Conservation (phyloP, 2,329 filamentous ascomycete species). For the Fusarium sp. region DNA sequence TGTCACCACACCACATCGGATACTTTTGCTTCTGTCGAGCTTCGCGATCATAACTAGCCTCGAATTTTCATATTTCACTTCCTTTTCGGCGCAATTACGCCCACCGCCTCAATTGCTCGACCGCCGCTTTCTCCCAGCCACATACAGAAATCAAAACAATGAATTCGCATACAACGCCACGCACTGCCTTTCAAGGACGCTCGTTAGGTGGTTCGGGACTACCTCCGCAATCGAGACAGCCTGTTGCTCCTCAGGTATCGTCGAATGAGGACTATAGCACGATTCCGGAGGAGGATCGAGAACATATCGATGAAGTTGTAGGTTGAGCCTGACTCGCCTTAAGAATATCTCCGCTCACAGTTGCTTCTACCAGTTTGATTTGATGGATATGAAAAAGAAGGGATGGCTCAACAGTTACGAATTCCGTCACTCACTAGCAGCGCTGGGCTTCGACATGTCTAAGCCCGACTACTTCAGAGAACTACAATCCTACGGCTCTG, state of each 20-base stretch:
- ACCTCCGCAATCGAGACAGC: slow-evolving; percentile 48
- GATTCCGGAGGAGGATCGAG: slow-evolving; percentile 87
- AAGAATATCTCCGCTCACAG: slow-evolving; percentile 29
- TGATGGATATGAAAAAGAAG: slow-evolving; percentile 98
- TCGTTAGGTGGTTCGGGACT: slow-evolving; percentile 49
- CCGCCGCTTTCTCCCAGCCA: slow-evolving; percentile 23
- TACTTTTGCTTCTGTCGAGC: slow-evolving; percentile 10
- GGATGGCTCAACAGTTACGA: slow-evolving; percentile 96
- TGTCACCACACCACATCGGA: slow-evolving; percentile 3
- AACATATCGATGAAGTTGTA: slow-evolving; percentile 95
- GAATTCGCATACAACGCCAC: slow-evolving; percentile 54
- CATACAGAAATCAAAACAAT: slow-evolving; percentile 40
- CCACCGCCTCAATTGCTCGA: slow-evolving; percentile 20
- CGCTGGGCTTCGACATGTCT: slow-evolving; percentile 90
- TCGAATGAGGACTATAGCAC: slow-evolving; percentile 53
- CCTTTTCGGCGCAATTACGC: neutral
- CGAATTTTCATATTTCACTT: slow-evolving; percentile 8
- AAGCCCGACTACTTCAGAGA: slow-evolving; percentile 86
- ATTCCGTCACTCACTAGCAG: slow-evolving; percentile 95
- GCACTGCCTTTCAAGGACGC: slow-evolving; percentile 49
- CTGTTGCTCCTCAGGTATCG: slow-evolving; percentile 50
- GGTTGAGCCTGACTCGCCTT: slow-evolving; percentile 48
- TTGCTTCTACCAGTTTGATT: slow-evolving; percentile 73
- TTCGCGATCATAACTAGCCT: slow-evolving; percentile 28
- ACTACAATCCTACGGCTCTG: slow-evolving; percentile 82